Base-by-base conservation (phyloP, 1,284 basidiomycete species). In the Ceratobasidium sp. region DNA sequence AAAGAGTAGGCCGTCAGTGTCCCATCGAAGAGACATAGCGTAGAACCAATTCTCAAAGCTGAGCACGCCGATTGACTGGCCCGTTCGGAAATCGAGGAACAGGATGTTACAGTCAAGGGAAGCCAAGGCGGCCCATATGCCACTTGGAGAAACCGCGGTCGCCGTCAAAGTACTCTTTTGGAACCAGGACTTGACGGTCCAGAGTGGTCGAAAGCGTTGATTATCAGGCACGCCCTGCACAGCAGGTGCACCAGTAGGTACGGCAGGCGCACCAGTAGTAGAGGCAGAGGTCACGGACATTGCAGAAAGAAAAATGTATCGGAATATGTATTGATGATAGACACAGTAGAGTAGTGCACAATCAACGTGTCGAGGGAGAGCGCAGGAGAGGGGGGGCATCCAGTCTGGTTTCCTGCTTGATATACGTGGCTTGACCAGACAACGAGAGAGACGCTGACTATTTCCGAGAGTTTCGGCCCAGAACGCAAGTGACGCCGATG, bases 21-120 rank as follows among this genome's bases (percentile, higher is more conserved):
- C 33, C 54, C 54, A 58, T 31, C 26, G 54, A n/a, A 58, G 26
- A 35, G 54, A 26, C 33, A 35, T 58, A 35, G 33, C 54, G 33
- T 58, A 35, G 54, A 58, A 58, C 23, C 54, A 26, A 35, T 11
- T 31, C 3, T 58, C 26, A n/a, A 58, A 58, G n/a, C 11, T 28
- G n/a, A 54, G n/a, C 51, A 54, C 51, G n/a, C 51, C 51, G 51
- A 54, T 54, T 23, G 28, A 28, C 54, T 31, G 54, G 54, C 54
- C 54, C 28, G 54, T 58, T n/a, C 54, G 26, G 54, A 58, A 58
- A 35, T 58, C 54, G 13, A 58, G 26, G 26, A 58, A 58, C 13
- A 58, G 11, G 11, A 58, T 11, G 54, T 58, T 58, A 26, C 54
- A 58, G 54, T 58, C 54, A n/a, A 58, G 33, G 15, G 54, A 58